phyloP scores from a whole-genome alignment of 352 stramenopile species.

The Plasmopara muralis region DNA sequence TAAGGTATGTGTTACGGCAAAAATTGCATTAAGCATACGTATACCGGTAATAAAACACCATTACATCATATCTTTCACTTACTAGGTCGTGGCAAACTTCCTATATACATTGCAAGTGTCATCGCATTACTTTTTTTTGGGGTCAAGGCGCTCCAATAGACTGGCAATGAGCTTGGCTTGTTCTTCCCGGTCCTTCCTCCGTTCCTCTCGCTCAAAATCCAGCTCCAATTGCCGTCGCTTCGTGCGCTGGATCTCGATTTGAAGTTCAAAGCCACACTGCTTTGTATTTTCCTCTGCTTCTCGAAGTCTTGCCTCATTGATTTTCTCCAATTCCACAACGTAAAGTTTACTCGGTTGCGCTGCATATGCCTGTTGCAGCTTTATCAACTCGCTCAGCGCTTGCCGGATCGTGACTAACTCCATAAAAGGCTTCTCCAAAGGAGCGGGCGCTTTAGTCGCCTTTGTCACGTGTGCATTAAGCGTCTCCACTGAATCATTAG shows the following conservation, averaged over 20 bases:
- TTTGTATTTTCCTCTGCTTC: slow-evolving; percentile 26
- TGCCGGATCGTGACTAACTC: slow-evolving; percentile 13
- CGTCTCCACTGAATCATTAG: background rate
- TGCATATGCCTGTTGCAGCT: slow-evolving; percentile 19
- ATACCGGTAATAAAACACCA: too few relatives aligned
- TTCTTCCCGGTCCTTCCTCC: slow-evolving; percentile 25
- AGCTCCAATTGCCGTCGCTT: slow-evolving; percentile 21
- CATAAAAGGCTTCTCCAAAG: slow-evolving; percentile 1
- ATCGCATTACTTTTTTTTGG: slow-evolving; percentile 8
- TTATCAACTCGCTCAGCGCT: slow-evolving; percentile 19
- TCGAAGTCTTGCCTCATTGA: slow-evolving; percentile 18
- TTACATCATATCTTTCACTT: too few relatives aligned
- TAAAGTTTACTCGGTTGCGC: slow-evolving; percentile 3
- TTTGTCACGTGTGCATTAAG: slow-evolving; percentile 2
- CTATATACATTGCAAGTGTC: too few relatives aligned
- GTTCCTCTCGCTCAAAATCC: slow-evolving; percentile 24
- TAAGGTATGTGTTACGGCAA: too few relatives aligned
- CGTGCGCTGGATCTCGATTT: slow-evolving; percentile 24
- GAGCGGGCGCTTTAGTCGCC: background rate
- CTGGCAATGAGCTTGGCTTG: slow-evolving; percentile 22
- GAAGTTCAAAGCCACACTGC: slow-evolving; percentile 21
- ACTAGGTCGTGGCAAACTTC: too few relatives aligned
- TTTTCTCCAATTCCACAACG: slow-evolving; percentile 21
- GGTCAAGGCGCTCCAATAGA: slow-evolving; percentile 16
- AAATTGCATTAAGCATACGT: too few relatives aligned